phyloP scores from a whole-genome alignment of 1,284 basidiomycete species.

The Papiliotrema flavescens region DNA sequence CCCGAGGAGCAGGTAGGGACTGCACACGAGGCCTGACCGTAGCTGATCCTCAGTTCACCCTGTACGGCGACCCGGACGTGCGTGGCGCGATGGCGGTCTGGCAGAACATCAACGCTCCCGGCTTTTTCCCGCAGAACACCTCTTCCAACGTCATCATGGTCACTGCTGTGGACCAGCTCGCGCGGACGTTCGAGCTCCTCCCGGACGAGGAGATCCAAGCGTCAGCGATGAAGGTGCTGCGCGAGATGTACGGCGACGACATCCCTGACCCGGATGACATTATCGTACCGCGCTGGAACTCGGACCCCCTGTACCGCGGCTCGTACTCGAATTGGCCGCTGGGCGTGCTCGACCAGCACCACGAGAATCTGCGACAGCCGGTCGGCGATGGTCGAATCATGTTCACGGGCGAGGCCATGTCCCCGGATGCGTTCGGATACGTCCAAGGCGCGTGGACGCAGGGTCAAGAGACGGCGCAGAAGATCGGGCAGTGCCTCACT shows the following conservation, averaged over 20 bases:
- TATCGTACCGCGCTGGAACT: slow-evolving; percentile 58
- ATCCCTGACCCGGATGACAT: slow-evolving; percentile 58
- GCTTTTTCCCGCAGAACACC: slow-evolving; percentile 56
- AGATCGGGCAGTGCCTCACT: neutral
- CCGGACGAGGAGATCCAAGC: slow-evolving; percentile 53
- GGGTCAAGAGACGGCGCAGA: neutral
- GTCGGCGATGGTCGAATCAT: neutral
- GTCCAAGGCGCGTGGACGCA: slow-evolving; percentile 1
- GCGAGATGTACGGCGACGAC: slow-evolving; percentile 56
- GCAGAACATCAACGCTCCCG: slow-evolving; percentile 62
- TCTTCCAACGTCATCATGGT: slow-evolving; percentile 55
- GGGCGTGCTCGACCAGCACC: slow-evolving; percentile 22
- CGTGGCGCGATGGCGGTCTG: slow-evolving; percentile 66
- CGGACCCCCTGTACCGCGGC: slow-evolving; percentile 60
- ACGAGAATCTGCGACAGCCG: slow-evolving; percentile 20
- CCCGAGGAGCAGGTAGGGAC: slow-evolving; percentile 59
- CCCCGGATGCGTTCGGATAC: neutral
- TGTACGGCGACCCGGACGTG: slow-evolving; percentile 60
- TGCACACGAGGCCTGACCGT: neutral
- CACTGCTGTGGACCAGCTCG: slow-evolving; percentile 57
- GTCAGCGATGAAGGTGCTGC: slow-evolving; percentile 59
- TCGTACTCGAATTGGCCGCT: slow-evolving; percentile 66
- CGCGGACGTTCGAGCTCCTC: slow-evolving; percentile 58
- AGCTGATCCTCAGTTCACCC: slow-evolving; percentile 52
- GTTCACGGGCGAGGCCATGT: slow-evolving; percentile 1